phyloP scores from a whole-genome alignment of 2,329 filamentous ascomycete species.

The Bipolaris sorokiniana region DNA sequence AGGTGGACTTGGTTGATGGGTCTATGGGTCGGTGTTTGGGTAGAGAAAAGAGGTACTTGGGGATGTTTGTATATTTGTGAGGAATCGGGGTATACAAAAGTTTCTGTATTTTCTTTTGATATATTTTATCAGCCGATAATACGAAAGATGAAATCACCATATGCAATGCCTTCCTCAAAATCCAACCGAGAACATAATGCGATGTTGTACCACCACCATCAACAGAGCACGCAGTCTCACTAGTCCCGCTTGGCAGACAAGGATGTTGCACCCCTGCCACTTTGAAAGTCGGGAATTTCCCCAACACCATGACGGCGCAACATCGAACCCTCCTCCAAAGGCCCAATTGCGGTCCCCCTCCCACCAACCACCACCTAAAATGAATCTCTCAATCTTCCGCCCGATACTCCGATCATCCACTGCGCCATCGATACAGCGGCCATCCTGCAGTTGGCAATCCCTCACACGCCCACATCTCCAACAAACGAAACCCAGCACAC shows the following conservation, averaged over 20 bases:
- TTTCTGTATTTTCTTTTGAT: too few relatives aligned
- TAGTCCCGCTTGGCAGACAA: slow-evolving; percentile 7
- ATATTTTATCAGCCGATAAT: too few relatives aligned
- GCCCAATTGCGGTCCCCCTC: not conserved
- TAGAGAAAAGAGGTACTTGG: too few relatives aligned
- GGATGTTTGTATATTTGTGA: too few relatives aligned
- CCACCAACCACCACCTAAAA: slow-evolving; percentile 18
- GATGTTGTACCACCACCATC: too few relatives aligned
- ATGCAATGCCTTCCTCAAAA: not conserved
- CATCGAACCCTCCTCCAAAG: not conserved
- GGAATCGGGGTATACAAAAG: too few relatives aligned
- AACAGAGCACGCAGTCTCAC: not conserved
- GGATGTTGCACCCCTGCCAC: slow-evolving; percentile 1
- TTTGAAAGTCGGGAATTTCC: slow-evolving; percentile 1
- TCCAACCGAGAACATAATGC: not conserved
- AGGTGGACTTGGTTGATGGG: not conserved
- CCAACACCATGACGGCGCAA: slow-evolving; percentile 2
- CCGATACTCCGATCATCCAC: slow-evolving; percentile 30
- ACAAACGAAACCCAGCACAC: slow-evolving; percentile 5
- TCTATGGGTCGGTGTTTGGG: too few relatives aligned
- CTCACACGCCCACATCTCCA: slow-evolving; percentile 9
- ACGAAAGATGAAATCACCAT: too few relatives aligned
- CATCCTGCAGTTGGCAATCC: slow-evolving; percentile 11
- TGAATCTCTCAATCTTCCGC: slow-evolving; percentile 38
- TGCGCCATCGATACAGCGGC: slow-evolving; percentile 14